Evolutionary conservation across 768 basidiomycete species (phyloP), one percentile per base, ranked within the genome.

Genomic region (Suillus decipiens): DNA sequence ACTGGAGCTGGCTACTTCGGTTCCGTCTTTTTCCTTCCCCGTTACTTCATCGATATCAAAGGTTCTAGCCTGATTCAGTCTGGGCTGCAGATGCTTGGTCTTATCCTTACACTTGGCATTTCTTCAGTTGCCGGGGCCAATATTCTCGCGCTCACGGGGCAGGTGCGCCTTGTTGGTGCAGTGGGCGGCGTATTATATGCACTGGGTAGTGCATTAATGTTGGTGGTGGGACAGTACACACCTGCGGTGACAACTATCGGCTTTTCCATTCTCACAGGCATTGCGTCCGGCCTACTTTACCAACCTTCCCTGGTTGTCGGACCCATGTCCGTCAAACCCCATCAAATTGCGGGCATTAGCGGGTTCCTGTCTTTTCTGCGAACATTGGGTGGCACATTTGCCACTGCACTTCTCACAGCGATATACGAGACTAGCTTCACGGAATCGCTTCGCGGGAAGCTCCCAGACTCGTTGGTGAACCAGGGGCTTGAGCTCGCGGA

Each of bases 1-100:
- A 77, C 75, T 0, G 75, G 77, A 50, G 77, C 77, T 15, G 76
- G 75, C 22, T 78, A 76, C 65, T 78, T 76, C 60, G 75, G 76
- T 10, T 68, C 69, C 15, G 75, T 78, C 62, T 76, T 78, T 64
- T 76, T 78, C 65, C 70, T 76, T 31, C 75, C 75, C n/a, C 77
- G 75, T 43, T 76, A 78, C 63, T 78, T 76, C 55, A 78, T 78
- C 65, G 76, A 78, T 57, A 61, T 76, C 65, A 76, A 75, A 42
- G 67, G 71, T 19, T 78, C 75, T 39, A 68, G 59, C 57, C 61
- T 78, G 53, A 70, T 78, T 43, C 69, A 61, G 39, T 75, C 75
- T 0, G 75, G 75, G n/a, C 50, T 76, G 7, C 74, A 76, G 42
- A 78, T 78, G 77, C 62, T 76, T 14, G 75, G 77, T 9, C 45